phyloP scores from a whole-genome alignment of 495 filamentous ascomycete genomes.

The Aspergillus olivimuriae region DNA sequence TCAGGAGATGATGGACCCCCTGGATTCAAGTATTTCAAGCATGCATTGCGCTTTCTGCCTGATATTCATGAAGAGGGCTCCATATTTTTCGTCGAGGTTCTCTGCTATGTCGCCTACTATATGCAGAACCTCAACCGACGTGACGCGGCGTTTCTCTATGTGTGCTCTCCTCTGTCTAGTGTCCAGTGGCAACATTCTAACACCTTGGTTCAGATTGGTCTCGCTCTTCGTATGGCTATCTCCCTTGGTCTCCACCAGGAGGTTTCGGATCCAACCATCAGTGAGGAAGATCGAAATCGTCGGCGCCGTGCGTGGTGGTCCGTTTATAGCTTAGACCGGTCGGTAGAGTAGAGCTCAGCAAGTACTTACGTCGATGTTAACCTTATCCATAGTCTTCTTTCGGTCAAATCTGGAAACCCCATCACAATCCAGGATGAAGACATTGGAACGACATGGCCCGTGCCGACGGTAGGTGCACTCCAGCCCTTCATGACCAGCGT shows the following conservation, averaged over 20 bases:
- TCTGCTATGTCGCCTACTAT: constrained; percentile 47
- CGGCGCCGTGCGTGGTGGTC: constrained; percentile 48
- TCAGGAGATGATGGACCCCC: constrained; percentile 42
- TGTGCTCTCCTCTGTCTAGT: constrained; percentile 7
- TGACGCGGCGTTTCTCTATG: constrained; percentile 43
- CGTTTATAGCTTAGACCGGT: constrained; percentile 44
- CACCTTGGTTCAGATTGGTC: constrained; percentile 30
- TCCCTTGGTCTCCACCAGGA: constrained; percentile 46
- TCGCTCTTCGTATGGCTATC: constrained; percentile 46
- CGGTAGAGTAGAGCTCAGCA: too few relatives aligned
- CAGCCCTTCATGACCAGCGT: constrained; percentile 3
- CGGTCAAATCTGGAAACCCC: constrained; percentile 45
- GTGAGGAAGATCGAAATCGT: constrained; percentile 32
- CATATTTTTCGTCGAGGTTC: constrained; percentile 44
- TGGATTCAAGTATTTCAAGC: constrained; percentile 44
- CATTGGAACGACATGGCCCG: constrained; percentile 38
- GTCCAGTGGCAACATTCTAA: constrained; percentile 1
- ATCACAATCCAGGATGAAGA: constrained; percentile 46
- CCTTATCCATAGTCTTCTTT: constrained; percentile 26
- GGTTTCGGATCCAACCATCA: constrained; percentile 26
- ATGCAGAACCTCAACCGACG: constrained; percentile 46
- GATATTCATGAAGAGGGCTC: constrained; percentile 46
- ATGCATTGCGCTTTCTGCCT: constrained; percentile 41
- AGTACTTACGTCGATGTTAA: background rate
- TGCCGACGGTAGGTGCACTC: constrained; percentile 16